Evolutionary conservation across 108 stramenopile genomes (phyloP).

Genomic region (Cyclostephanos tholiformis): DNA sequence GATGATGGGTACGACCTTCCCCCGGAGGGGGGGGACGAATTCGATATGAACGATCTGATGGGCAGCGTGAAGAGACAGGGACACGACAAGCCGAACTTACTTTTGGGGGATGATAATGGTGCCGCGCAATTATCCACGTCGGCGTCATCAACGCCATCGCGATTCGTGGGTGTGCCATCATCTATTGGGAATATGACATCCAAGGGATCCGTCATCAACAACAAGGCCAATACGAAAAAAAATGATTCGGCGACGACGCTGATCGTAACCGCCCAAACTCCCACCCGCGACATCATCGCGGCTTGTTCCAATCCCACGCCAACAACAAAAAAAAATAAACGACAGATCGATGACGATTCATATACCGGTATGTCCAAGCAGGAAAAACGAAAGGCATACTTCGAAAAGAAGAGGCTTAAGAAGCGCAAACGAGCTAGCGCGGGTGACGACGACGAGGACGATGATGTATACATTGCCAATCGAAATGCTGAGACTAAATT

Average conservation of each 20-base stretch:
- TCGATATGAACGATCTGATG: constrained; percentile 46
- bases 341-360: not conserved
- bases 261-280: constrained; percentile 42
- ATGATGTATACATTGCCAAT: constrained; percentile 13
- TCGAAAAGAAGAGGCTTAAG: constrained; percentile 44
- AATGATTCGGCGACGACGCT: not conserved
- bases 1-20: constrained; percentile 51
- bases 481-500: not conserved
- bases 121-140: not conserved
- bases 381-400: constrained; percentile 39
- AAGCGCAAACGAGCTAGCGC: constrained; percentile 32
- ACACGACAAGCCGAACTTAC: constrained; percentile 24
- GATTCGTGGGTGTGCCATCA: not conserved
- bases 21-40: constrained; percentile 50
- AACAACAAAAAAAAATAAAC: not conserved
- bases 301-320: constrained; percentile 25
- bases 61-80: constrained; percentile 50
- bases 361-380: constrained; percentile 18
- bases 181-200: not conserved
- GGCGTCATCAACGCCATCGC: constrained; percentile 15
- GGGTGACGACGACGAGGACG: not conserved
- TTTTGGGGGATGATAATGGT: constrained; percentile 3
- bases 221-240: not conserved
- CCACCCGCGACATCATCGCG: constrained; percentile 43
- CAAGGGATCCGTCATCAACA: constrained; percentile 7